Conservation (phyloP, 2,329 filamentous ascomycete genomes). For the Fusarium decemcellulare region DNA sequence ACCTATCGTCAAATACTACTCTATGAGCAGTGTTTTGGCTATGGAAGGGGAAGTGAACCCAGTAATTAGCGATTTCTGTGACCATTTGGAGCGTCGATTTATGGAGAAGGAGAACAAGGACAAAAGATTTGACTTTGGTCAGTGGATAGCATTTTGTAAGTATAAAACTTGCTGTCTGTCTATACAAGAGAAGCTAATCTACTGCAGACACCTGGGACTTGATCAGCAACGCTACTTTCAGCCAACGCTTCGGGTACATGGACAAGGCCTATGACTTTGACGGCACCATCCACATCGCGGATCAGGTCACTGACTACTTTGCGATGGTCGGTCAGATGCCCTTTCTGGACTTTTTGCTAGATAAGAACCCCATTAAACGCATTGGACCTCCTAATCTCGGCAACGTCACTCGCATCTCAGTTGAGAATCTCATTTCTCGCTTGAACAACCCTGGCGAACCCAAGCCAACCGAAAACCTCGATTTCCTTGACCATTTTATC, state of each 20-base stretch:
- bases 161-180: too few species aligned
- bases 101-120: background rate
- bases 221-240: conserved; percentile 57
- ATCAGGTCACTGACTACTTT: conserved; percentile 37
- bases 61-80: conserved; percentile 35
- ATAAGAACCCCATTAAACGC: conserved; percentile 38
- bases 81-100: background rate
- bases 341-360: conserved; percentile 37
- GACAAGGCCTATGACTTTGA: conserved; percentile 53
- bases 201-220: conserved; percentile 52
- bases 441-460: too few species aligned
- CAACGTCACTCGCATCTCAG: too few species aligned
- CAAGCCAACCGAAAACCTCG: conserved; percentile 24
- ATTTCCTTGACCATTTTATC: conserved; percentile 52
- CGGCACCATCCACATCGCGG: conserved; percentile 49
- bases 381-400: too few species aligned
- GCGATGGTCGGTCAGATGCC: conserved; percentile 47
- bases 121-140: background rate
- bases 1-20: conserved; percentile 46
- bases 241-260: conserved; percentile 57
- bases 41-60: conserved; percentile 44
- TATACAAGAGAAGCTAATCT: too few species aligned
- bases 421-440: too few species aligned
- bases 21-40: conserved; percentile 12
- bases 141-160: too few species aligned